Percentiles rank a stretch among this genome's conserved stretches.
Evolutionary conservation across 2,329 filamentous ascomycete genomes (phyloP).

Genomic region (Triangularia verruculosa): DNA sequence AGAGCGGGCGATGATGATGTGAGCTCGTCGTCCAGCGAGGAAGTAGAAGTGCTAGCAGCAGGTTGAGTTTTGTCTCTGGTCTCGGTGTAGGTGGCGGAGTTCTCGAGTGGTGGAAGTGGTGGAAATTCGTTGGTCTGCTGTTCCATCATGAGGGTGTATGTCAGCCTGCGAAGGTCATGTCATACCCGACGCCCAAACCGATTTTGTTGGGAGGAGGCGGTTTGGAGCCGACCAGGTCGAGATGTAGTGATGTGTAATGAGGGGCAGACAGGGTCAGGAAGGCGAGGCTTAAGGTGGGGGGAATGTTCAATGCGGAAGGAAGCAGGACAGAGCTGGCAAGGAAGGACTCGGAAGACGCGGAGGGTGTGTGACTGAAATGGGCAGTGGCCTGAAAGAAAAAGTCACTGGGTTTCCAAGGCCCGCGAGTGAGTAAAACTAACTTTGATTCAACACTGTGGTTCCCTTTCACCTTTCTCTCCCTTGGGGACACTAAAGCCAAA

Average conservation of each 20-base stretch:
- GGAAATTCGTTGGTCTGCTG: slow-evolving; percentile 35
- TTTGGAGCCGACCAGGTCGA: slow-evolving; percentile 5
- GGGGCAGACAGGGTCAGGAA: background rate
- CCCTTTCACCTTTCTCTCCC: background rate
- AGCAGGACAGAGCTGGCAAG: background rate
- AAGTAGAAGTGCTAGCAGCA: background rate
- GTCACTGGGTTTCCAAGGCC: background rate
- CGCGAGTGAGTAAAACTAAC: background rate
- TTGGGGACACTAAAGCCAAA: background rate
- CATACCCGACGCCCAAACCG: slow-evolving; percentile 34
- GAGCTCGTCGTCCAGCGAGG: slow-evolving; percentile 10
- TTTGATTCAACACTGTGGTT: slow-evolving; percentile 5
- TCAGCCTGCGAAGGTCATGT: slow-evolving; percentile 36
- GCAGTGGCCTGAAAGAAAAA: background rate
- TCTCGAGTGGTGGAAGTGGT: slow-evolving; percentile 4
- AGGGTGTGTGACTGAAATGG: background rate
- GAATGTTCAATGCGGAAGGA: background rate
- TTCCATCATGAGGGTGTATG: slow-evolving; percentile 50
- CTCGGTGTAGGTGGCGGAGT: background rate
- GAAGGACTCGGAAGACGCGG: background rate
- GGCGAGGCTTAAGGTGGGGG: background rate
- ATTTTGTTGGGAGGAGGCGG: slow-evolving; percentile 13
- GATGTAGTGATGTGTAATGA: background rate
- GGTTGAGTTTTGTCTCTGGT: background rate
- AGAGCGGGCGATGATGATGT: slow-evolving; percentile 49